Conservation (phyloP, 2,329 filamentous ascomycete species). For the Beauveria pseudobassiana region DNA sequence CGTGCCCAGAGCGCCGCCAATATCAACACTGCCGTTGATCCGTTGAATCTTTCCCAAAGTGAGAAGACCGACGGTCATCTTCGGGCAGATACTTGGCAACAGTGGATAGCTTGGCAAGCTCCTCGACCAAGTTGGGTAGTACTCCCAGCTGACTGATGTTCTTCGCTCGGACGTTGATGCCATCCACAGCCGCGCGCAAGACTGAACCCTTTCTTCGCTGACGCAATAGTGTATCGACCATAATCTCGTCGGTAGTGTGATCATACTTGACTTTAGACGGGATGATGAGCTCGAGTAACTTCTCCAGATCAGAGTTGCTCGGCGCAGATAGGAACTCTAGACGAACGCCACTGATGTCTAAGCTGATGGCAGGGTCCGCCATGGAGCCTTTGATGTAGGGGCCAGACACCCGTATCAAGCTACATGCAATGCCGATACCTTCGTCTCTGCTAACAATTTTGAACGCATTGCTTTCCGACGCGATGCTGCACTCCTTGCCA, state of each 20-base stretch:
- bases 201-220: slow-evolving; percentile 84
- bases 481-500: slow-evolving; percentile 68
- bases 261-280: slow-evolving; percentile 86
- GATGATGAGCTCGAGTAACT: slow-evolving; percentile 76
- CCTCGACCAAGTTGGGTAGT: slow-evolving; percentile 65
- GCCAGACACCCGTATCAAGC: slow-evolving; percentile 66
- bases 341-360: slow-evolving; percentile 58
- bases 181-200: slow-evolving; percentile 60
- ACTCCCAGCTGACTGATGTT: slow-evolving; percentile 58
- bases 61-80: slow-evolving; percentile 79
- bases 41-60: slow-evolving; percentile 62
- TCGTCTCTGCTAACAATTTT: slow-evolving; percentile 72
- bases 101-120: slow-evolving; percentile 73
- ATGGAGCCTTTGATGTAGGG: slow-evolving; percentile 51
- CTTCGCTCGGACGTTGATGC: slow-evolving; percentile 53
- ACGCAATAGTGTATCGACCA: slow-evolving; percentile 82
- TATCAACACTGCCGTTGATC: slow-evolving; percentile 51
- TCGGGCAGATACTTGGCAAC: slow-evolving; percentile 94
- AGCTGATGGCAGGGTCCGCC: slow-evolving; percentile 52
- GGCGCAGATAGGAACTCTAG: slow-evolving; percentile 68
- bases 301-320: slow-evolving; percentile 71
- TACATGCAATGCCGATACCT: slow-evolving; percentile 64
- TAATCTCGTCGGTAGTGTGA: slow-evolving; percentile 82
- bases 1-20: slow-evolving; percentile 62
- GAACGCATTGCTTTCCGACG: slow-evolving; percentile 70